Conservation (phyloP, 176 grass and related monocot species). For the Olyra latifolia region DNA sequence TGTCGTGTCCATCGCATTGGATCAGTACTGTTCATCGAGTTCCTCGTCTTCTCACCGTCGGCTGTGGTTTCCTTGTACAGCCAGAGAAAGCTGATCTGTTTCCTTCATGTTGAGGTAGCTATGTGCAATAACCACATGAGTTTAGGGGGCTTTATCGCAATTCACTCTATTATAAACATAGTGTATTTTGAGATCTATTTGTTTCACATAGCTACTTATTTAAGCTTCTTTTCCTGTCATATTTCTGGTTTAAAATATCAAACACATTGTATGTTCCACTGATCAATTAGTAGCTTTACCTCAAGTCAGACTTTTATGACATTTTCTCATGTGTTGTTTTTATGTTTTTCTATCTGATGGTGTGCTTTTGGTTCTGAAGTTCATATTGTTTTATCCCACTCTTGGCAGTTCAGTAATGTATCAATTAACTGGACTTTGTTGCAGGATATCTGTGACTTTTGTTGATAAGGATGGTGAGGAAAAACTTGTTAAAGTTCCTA, state of each 20-base stretch:
- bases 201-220: constrained; percentile 1
- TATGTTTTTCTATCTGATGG: background rate
- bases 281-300: background rate
- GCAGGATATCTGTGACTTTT: constrained; percentile 92
- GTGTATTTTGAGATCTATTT: background rate
- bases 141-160: too few relatives aligned
- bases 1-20: too few relatives aligned
- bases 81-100: too few relatives aligned
- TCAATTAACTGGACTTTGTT: constrained; percentile 1
- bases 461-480: constrained; percentile 80
- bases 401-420: background rate
- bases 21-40: too few relatives aligned
- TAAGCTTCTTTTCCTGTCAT: background rate
- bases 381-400: background rate
- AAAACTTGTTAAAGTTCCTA: constrained; percentile 74
- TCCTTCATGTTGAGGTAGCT: too few relatives aligned
- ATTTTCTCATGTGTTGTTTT: background rate
- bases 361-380: background rate
- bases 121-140: too few relatives aligned
- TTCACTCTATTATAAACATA: background rate
- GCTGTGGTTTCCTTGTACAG: too few relatives aligned
- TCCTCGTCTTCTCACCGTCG: too few relatives aligned
- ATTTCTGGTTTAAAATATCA: background rate
- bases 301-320: background rate
- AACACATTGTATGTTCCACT: constrained; percentile 4